Evolutionary conservation across 129 eudicot genomes (phyloP).

Genomic region (Rutidosis leptorrhynchoides): DNA sequence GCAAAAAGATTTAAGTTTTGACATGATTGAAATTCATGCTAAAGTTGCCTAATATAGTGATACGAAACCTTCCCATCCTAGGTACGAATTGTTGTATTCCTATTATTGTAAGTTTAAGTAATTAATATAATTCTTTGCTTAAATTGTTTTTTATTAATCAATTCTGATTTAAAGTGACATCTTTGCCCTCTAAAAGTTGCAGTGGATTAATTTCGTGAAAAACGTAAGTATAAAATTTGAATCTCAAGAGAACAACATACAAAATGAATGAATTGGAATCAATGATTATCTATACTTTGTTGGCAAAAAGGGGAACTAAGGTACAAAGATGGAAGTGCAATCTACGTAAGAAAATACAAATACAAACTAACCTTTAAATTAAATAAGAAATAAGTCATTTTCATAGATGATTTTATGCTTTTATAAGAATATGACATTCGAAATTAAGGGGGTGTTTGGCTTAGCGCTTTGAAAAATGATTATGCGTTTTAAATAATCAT

Average conservation of each 20-base stretch:
- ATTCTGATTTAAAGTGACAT: not conserved
- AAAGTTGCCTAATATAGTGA: not conserved
- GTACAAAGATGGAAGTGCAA: not conserved
- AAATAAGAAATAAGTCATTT: too few relatives aligned
- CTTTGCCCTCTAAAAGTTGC: not conserved
- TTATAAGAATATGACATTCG: too few relatives aligned
- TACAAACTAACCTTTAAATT: not conserved
- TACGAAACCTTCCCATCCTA: not conserved
- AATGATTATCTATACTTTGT: not conserved
- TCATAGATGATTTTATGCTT: too few relatives aligned
- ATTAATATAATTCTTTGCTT: not conserved
- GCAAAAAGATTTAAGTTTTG: too few relatives aligned
- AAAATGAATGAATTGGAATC: too few relatives aligned
- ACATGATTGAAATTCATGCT: not conserved
- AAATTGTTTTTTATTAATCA: too few relatives aligned
- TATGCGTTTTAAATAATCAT: too few relatives aligned
- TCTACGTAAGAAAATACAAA: not conserved
- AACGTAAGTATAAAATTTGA: not conserved
- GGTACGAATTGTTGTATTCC: not conserved
- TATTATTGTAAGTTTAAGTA: not conserved
- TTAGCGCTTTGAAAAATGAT: too few relatives aligned
- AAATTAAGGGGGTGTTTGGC: too few relatives aligned
- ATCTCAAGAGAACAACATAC: not conserved
- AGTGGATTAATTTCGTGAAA: not conserved
- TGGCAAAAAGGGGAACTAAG: not conserved